Percentiles rank a stretch among this genome's conserved stretches.
Conservation (phyloP, 495 filamentous ascomycete genomes). For the Penicillium herquei region DNA sequence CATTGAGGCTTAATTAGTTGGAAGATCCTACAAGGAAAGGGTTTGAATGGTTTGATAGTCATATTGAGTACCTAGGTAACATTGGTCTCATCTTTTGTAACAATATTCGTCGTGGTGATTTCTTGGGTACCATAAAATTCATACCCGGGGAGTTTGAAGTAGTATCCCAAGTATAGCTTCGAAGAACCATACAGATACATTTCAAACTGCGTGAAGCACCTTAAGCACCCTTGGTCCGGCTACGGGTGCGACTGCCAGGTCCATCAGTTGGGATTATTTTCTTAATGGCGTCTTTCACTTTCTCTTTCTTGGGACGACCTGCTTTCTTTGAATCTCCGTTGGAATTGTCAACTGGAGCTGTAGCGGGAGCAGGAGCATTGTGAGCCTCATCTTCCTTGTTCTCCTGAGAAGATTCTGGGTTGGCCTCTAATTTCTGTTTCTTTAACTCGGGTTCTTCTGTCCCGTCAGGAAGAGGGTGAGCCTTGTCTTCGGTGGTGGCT, state of each 20-base stretch:
- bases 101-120: no score
- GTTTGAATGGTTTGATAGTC: background rate
- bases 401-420: background rate
- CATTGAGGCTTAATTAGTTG: background rate
- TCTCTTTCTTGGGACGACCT: constrained; percentile 37
- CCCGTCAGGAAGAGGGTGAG: background rate
- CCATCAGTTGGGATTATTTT: constrained; percentile 34
- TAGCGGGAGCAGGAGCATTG: constrained; percentile 11
- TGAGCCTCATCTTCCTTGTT: constrained; percentile 17
- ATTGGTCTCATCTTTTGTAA: no score
- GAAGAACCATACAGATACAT: background rate
- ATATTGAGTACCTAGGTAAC: no score
- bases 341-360: constrained; percentile 9
- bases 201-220: background rate
- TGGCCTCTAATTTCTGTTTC: background rate
- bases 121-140: no score
- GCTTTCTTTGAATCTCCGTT: constrained; percentile 30
- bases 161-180: no score
- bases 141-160: no score
- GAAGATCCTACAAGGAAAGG: background rate
- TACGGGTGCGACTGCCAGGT: constrained; percentile 43
- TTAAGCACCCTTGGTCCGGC: constrained; percentile 35
- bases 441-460: background rate
- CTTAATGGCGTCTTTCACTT: constrained; percentile 31
- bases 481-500: constrained; percentile 1